Conservation (phyloP, 2,329 filamentous ascomycete species). For the Aspergillus neotritici region DNA sequence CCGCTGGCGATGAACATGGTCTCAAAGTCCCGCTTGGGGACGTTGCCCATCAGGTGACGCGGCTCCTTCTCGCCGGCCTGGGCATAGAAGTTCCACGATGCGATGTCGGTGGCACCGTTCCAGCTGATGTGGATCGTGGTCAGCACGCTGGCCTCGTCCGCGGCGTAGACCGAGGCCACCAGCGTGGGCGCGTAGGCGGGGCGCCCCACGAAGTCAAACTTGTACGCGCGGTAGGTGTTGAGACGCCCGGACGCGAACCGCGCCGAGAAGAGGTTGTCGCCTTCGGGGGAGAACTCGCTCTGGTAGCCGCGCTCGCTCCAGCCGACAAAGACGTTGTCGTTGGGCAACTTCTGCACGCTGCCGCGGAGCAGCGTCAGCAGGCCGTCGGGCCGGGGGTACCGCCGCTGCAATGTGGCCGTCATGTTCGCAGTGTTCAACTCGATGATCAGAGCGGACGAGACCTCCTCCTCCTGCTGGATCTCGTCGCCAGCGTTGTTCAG, state of each 20-base stretch:
- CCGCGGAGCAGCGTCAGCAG: slow-evolving; percentile 29
- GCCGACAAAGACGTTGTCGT: slow-evolving; percentile 32
- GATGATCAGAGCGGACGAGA: slow-evolving; percentile 26
- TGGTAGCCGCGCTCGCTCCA: slow-evolving; percentile 34
- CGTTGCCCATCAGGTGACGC: slow-evolving; percentile 17
- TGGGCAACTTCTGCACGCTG: slow-evolving; percentile 30
- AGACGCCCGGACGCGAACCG: slow-evolving; percentile 28
- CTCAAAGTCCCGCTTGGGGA: slow-evolving; percentile 29
- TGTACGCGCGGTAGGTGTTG: slow-evolving; percentile 38
- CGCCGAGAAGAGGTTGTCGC: slow-evolving; percentile 28
- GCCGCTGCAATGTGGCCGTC: slow-evolving; percentile 22
- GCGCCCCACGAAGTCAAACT: slow-evolving; percentile 31
- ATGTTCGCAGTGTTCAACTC: slow-evolving; percentile 24
- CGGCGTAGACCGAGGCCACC: slow-evolving; percentile 26
- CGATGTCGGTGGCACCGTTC: slow-evolving; percentile 38
- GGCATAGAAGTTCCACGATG: slow-evolving; percentile 30
- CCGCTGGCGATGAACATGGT: slow-evolving; percentile 25
- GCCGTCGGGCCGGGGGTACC: slow-evolving; percentile 30
- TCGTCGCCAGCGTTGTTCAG: slow-evolving; percentile 33
- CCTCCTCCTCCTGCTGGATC: slow-evolving; percentile 18
- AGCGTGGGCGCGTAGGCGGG: slow-evolving; percentile 26
- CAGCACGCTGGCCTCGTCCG: slow-evolving; percentile 18
- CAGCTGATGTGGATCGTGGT: slow-evolving; percentile 32
- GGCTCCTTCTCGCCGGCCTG: slow-evolving; percentile 22
- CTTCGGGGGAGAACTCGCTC: slow-evolving; percentile 27